Base-by-base conservation (phyloP, 2,329 filamentous ascomycete genomes). In the Pseudopithomyces maydicus region DNA sequence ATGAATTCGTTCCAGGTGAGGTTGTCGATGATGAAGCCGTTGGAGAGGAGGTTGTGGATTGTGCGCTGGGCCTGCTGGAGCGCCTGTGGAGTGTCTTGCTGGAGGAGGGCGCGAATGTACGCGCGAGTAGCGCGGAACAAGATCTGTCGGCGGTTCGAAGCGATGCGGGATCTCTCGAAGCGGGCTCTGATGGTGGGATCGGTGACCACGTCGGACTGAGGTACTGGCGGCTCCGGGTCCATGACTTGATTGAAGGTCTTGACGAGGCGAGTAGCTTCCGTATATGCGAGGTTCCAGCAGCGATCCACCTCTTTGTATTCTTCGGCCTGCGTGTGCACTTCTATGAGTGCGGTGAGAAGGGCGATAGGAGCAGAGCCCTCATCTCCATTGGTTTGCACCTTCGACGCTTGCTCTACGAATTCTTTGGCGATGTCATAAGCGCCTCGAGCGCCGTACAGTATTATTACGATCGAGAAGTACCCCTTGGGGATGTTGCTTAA, bases 1-100 rank as follows among this genome's bases (percentile, higher is more conserved):
- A 97, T 83, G 62, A 90, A 88, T 49, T 84, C 81, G 71, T 96
- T 95, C 92, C 92, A 96, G 64, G 91, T 92, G 66, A 83, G 84
- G 71, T 85, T 88, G 68, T 91, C 88, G 55, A 97, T 76, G 26
- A 80, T 78, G 78, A 94, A 97, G 11, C 93, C 94, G 39, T 83
- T 81, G 1, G 73, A 71, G 8, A 85, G 79, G 11, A 93, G 79
- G n/a, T 82, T 74, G 20, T 80, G 74, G 26, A 92, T 64, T 6
- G 69, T 69, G 19, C 57, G 49, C 35, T 74, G 58, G 29, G 71
- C 70, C 58, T 66, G 45, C 42, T 75, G 61, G 12, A 78, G 58
- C 12, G 72, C 62, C 10, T 58, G 44, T 14, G 65, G 55, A 33
- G 85, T 80, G 57, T 85, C 84, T 54, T 85, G 84, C 22, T 66